A percentile compares a stretch with the other conserved stretches of the same genome.
phyloP scores from a whole-genome alignment of 495 filamentous ascomycete genomes.

The Lentithecium fluviatile region DNA sequence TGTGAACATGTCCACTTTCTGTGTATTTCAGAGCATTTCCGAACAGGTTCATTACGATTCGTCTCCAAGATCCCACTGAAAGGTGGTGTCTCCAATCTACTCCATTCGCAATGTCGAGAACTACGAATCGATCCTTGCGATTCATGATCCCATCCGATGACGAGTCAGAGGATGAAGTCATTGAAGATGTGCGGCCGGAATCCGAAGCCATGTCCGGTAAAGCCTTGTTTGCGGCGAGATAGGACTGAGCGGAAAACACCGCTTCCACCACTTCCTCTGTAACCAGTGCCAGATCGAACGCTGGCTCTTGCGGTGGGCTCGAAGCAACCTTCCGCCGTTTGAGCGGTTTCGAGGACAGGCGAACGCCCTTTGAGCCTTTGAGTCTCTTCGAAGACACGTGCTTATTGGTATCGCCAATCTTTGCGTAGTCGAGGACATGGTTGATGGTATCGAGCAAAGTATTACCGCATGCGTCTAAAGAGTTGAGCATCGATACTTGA shows the following conservation, averaged over 20 bases:
- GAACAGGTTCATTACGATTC: constrained; percentile 42
- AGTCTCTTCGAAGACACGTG: constrained; percentile 19
- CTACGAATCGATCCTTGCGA: constrained; percentile 20
- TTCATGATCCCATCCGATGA: not conserved
- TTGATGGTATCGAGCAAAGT: constrained; percentile 40
- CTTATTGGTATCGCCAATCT: constrained; percentile 32
- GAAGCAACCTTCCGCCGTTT: constrained; percentile 1
- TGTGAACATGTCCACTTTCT: constrained; percentile 30
- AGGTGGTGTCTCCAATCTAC: constrained; percentile 26
- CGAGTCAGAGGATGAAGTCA: not conserved
- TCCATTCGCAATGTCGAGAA: constrained; percentile 27
- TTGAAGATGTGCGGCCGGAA: not conserved
- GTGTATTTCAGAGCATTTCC: constrained; percentile 45
- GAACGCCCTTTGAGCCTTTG: constrained; percentile 14
- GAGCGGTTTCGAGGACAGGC: constrained; percentile 20
- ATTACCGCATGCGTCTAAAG: constrained; percentile 33
- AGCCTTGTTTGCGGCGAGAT: not conserved
- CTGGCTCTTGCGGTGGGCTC: not conserved
- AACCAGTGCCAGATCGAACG: constrained; percentile 34
- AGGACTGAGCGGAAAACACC: constrained; percentile 32
- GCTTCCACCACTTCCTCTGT: constrained; percentile 41
- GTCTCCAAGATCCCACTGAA: constrained; percentile 24
- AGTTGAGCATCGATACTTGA: constrained; percentile 29
- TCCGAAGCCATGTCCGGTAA: not conserved
- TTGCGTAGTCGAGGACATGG: constrained; percentile 37